phyloP scores from a whole-genome alignment of 306 rosid genomes.

The Vigna mungo region DNA sequence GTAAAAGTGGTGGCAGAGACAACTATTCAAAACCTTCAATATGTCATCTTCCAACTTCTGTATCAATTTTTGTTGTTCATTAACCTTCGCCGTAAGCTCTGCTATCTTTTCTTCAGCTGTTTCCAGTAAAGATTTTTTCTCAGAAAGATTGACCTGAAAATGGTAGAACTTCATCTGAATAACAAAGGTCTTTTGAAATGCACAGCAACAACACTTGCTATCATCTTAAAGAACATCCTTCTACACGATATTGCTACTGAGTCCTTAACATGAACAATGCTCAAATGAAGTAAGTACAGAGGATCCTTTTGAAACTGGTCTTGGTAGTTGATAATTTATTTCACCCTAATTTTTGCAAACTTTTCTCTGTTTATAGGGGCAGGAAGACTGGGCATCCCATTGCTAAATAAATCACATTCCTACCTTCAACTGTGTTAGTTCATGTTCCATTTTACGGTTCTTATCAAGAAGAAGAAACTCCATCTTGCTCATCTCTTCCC shows the following conservation, averaged over 20 bases:
- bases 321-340: constrained; percentile 20
- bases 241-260: constrained; percentile 14
- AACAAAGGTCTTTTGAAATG: constrained; percentile 34
- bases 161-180: constrained; percentile 40
- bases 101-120: constrained; percentile 74
- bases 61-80: constrained; percentile 83
- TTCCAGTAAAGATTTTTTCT: constrained; percentile 73
- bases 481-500: constrained; percentile 99
- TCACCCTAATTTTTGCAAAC: not conserved
- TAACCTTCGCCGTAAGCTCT: constrained; percentile 70
- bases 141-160: constrained; percentile 80
- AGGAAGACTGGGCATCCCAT: constrained; percentile 10
- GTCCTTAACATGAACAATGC: constrained; percentile 19
- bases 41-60: constrained; percentile 99
- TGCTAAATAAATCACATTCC: constrained; percentile 30
- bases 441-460: constrained; percentile 97
- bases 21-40: constrained; percentile 67
- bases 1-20: constrained; percentile 22
- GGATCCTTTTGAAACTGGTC: constrained; percentile 6
- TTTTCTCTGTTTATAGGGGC: not conserved
- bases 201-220: constrained; percentile 23
- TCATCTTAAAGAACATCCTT: constrained; percentile 9
- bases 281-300: constrained; percentile 33
- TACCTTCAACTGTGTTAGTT: constrained; percentile 93
- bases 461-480: constrained; percentile 99